Evolutionary conservation across 1,139 yeast genomes (phyloP).

Genomic region (Hyphopichia fennica): DNA sequence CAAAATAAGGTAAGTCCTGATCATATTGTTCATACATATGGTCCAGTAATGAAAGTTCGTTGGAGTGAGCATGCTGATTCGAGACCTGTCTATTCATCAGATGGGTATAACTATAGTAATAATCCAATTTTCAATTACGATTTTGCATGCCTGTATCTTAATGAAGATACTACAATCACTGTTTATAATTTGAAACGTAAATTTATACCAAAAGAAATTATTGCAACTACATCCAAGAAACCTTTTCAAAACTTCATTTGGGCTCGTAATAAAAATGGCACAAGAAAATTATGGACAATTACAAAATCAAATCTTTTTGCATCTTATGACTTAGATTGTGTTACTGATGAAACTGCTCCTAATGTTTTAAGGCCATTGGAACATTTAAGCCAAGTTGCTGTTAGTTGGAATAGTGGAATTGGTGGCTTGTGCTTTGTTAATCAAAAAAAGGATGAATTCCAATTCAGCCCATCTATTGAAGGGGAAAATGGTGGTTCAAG

Average conservation of each 20-base stretch:
- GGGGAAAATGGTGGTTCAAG: not conserved
- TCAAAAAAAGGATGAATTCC: constrained; percentile 51
- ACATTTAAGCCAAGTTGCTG: constrained; percentile 50
- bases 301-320: constrained; percentile 52
- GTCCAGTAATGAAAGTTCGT: constrained; percentile 70
- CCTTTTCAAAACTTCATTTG: constrained; percentile 47
- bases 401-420: constrained; percentile 53
- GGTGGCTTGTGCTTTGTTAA: constrained; percentile 53
- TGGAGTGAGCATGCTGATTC: constrained; percentile 50
- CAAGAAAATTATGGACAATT: constrained; percentile 40
- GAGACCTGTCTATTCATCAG: not conserved
- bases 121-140: constrained; percentile 49
- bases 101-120: not conserved
- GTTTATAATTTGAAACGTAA: constrained; percentile 75
- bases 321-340: constrained; percentile 50
- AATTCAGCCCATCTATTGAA: constrained; percentile 7
- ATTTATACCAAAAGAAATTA: constrained; percentile 69
- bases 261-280: constrained; percentile 27
- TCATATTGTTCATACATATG: constrained; percentile 70
- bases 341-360: constrained; percentile 14
- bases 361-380: constrained; percentile 53
- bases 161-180: constrained; percentile 72
- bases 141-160: constrained; percentile 75
- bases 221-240: constrained; percentile 53
- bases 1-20: constrained; percentile 58